Base-by-base conservation (phyloP, 441 rosid genomes). In the Gossypium gossypioides region DNA sequence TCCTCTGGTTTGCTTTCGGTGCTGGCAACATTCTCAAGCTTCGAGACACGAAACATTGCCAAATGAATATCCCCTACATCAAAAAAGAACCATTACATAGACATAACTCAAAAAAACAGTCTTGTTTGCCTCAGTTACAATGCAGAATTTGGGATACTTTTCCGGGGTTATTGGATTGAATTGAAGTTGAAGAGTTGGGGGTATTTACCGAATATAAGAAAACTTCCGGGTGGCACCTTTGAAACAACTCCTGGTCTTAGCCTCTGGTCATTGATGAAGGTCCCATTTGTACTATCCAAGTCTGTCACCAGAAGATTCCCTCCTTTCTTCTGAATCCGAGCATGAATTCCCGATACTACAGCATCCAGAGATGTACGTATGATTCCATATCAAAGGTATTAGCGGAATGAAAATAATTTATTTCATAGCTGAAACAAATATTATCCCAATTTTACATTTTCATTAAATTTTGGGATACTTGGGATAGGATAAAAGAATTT, bases 251-350 rank as follows among this genome's bases (percentile, higher is more conserved):
- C 97, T 40, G 98, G 97, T 40, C 50, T 84, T 32, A 93, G 76
- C 34, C 88, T 86, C 74, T 73, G 83, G 56, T 88, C 81, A 76
- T 89, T 80, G 18, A 93, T 80, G 79, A 85, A 93, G 13, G 98
- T 90, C 24, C 96, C 98, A 22, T 90, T 93, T 0, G 96, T 93
- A 62, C 97, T 91, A 75, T 90, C 89, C 82, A 93, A 77, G 78
- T 93, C 92, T 0, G 85, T 91, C 13, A 93, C 87, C 76, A 86
- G 69, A 68, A 93, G 92, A 46, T 72, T 78, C 29, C 77, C 89
- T 34, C 69, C 95, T 69, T 82, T 82, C 76, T 85, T 91, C 82
- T 86, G 82, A 52, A 93, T 83, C 7, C 89, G 90, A 0, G 96
- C 98, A 72, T 93, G 98, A 13, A 87, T 19, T 52, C 88, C 93